Conservation (phyloP, 257 asterid genomes). For the Solanum gracilifrons region DNA sequence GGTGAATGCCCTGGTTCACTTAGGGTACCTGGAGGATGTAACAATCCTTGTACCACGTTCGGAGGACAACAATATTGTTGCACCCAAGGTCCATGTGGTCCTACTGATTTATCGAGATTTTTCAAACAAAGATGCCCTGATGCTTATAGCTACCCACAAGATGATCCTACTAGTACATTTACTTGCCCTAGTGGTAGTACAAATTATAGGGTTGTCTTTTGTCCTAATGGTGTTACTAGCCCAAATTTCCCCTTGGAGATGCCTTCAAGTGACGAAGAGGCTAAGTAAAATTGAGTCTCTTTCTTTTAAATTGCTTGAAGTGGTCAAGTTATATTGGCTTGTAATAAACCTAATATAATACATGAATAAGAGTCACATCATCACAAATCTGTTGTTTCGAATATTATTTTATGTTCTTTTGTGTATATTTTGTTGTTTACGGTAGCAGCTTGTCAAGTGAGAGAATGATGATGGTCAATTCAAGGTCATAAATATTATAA, state of each 20-base stretch:
- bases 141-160: constrained; percentile 44
- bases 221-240: constrained; percentile 18
- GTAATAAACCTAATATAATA: not conserved
- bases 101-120: constrained; percentile 40
- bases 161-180: constrained; percentile 46
- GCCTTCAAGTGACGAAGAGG: not conserved
- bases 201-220: constrained; percentile 36
- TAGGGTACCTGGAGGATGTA: constrained; percentile 55
- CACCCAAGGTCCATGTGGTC: constrained; percentile 45
- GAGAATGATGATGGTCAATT: too few species aligned
- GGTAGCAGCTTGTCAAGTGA: too few species aligned
- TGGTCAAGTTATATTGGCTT: not conserved
- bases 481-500: too few species aligned
- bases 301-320: not conserved
- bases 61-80: constrained; percentile 60
- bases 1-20: constrained; percentile 47
- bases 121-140: constrained; percentile 54
- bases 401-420: not conserved
- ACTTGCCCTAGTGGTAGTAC: constrained; percentile 30
- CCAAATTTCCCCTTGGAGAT: not conserved
- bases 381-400: not conserved
- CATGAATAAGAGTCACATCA: not conserved
- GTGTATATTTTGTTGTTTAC: not conserved
- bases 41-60: constrained; percentile 66
- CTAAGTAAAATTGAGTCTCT: not conserved